phyloP scores from a whole-genome alignment of 164 flowering plant genomes.

The Liquidambar formosana region DNA sequence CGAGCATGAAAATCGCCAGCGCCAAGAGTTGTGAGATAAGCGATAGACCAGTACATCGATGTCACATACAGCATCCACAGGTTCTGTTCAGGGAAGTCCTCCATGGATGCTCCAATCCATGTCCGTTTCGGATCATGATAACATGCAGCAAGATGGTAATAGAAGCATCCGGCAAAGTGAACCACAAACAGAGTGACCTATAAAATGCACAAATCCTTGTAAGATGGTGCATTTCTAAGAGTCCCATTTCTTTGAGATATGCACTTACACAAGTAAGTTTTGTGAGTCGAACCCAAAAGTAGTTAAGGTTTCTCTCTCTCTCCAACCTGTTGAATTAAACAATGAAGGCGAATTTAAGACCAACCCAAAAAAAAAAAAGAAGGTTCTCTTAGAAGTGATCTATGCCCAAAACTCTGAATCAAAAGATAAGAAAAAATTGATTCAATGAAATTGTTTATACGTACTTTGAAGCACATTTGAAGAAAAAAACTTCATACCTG shows the following conservation, averaged over 20 bases:
- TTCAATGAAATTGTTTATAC: too few relatives aligned
- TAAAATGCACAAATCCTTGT: neutral
- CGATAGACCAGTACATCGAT: slow-evolving; percentile 15
- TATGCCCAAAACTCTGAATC: too few relatives aligned
- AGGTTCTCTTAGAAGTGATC: too few relatives aligned
- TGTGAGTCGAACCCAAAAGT: slow-evolving; percentile 79
- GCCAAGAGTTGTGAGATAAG: slow-evolving; percentile 15
- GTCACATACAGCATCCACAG: too few relatives aligned
- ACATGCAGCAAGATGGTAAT: slow-evolving; percentile 6
- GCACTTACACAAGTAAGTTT: slow-evolving; percentile 93
- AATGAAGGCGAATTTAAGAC: too few relatives aligned
- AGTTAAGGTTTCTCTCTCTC: too few relatives aligned
- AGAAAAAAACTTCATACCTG: too few relatives aligned
- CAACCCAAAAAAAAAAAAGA: too few relatives aligned
- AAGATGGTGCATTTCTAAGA: neutral
- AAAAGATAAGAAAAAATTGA: too few relatives aligned
- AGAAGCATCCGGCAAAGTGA: slow-evolving; percentile 15
- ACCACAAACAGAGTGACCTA: slow-evolving; percentile 13
- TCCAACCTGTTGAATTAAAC: too few relatives aligned
- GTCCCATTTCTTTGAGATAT: slow-evolving; percentile 3
- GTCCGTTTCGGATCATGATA: slow-evolving; percentile 6
- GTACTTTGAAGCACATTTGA: too few relatives aligned
- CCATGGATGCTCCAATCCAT: slow-evolving; percentile 8
- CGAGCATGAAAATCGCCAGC: slow-evolving; percentile 16
- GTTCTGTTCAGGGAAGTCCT: too few relatives aligned